Conservation (phyloP, 345 rosid genomes). For the Lepidium aucheri region DNA sequence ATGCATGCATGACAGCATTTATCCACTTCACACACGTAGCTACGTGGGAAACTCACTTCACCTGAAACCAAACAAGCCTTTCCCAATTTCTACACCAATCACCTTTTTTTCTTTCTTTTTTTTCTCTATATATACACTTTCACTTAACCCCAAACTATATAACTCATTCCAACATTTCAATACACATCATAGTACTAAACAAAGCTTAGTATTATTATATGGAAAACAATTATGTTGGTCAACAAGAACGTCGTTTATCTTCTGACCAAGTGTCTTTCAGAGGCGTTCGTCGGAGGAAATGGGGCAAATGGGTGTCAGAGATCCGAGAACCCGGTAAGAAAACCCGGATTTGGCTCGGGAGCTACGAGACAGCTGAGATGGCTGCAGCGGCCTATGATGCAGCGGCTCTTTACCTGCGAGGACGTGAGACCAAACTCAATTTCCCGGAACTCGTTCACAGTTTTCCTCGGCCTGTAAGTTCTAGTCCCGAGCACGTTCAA, state of each 20-base stretch:
- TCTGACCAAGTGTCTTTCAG: conserved; percentile 33
- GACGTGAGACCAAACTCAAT: conserved; percentile 54
- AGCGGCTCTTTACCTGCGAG: conserved; percentile 67
- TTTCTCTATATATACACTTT: conserved; percentile 17
- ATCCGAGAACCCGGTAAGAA: conserved; percentile 85
- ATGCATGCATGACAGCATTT: conserved; percentile 28
- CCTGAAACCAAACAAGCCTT: conserved; percentile 14
- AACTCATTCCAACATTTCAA: neutral
- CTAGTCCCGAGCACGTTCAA: conserved; percentile 51
- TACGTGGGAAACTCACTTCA: conserved; percentile 25
- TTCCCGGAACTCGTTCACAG: conserved; percentile 43
- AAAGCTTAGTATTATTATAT: neutral
- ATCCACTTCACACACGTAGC: conserved; percentile 14
- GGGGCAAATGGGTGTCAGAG: conserved; percentile 99
- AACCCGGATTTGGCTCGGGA: conserved; percentile 81
- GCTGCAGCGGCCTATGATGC: conserved; percentile 89
- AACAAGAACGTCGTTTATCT: conserved; percentile 1
- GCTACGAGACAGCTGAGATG: conserved; percentile 80
- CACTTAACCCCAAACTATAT: neutral
- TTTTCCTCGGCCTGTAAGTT: conserved; percentile 51
- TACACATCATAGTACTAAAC: neutral
- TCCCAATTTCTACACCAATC: no score
- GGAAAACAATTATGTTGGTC: conserved; percentile 21
- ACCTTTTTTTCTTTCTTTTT: neutral
- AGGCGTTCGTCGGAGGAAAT: conserved; percentile 77